These are phyloP conservation scores for Dalechampia spathulata DNA, from an alignment of 441 rosid genomes.

Conservation along the genomic window DNA sequence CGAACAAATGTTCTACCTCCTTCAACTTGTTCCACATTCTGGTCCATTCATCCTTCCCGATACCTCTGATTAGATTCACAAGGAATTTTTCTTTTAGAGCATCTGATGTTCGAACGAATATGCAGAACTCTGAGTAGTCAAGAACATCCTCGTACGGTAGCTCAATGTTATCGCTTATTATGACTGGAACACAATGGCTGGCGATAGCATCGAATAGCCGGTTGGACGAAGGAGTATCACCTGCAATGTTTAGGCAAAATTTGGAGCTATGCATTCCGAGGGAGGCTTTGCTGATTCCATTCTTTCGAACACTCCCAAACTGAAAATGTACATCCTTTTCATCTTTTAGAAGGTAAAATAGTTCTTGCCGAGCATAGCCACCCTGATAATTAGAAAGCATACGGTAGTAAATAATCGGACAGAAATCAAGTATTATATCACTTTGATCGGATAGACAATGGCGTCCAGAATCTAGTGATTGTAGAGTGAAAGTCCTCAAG, in stretches of 20 bases:
- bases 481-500: no score
- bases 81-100: conserved; percentile 69
- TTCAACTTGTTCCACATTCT: conserved; percentile 62
- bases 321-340: conserved; percentile 91
- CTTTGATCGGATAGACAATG: no score
- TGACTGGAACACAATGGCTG: conserved; percentile 95
- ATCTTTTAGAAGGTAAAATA: conserved; percentile 69
- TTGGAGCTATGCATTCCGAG: conserved; percentile 84
- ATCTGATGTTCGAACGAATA: conserved; percentile 75
- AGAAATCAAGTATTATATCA: not conserved
- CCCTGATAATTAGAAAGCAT: conserved; percentile 44
- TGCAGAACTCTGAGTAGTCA: conserved; percentile 82
- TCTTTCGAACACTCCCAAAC: conserved; percentile 69
- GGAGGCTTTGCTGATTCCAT: conserved; percentile 64
- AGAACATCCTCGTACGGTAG: conserved; percentile 88
- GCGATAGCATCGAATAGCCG: conserved; percentile 95
- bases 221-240: conserved; percentile 95
- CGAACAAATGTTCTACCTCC: conserved; percentile 50
- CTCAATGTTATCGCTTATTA: conserved; percentile 91
- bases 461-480: no score
- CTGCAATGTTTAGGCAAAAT: conserved; percentile 94
- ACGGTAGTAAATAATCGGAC: conserved; percentile 1
- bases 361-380: conserved; percentile 76
- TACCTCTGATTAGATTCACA: conserved; percentile 54
- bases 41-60: conserved; percentile 75